phyloP scores from a whole-genome alignment of 805 yeast species.

The Babjeviella inositovora region DNA sequence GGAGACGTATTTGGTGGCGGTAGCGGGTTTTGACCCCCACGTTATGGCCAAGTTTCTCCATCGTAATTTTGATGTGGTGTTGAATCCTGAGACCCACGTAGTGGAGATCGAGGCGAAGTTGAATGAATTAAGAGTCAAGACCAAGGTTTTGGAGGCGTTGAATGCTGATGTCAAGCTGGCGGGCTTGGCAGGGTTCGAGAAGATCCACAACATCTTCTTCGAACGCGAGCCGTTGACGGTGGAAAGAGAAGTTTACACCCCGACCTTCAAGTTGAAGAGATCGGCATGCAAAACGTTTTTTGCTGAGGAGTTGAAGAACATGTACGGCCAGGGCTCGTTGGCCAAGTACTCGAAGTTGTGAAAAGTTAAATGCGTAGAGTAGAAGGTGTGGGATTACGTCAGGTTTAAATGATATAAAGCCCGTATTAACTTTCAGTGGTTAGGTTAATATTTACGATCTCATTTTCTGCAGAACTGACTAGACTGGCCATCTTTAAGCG shows the following conservation, averaged over 20 bases:
- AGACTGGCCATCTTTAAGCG: too few relatives aligned
- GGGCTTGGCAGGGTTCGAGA: constrained; percentile 47
- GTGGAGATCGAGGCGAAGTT: too few relatives aligned
- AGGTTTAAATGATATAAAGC: too few relatives aligned
- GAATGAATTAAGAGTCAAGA: constrained; percentile 11
- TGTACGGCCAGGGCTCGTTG: constrained; percentile 12
- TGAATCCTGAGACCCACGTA: too few relatives aligned
- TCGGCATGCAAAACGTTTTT: constrained; percentile 22
- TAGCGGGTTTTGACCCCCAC: constrained; percentile 42
- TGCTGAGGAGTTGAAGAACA: constrained; percentile 13
- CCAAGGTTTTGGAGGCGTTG: constrained; percentile 15
- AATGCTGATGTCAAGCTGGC: constrained; percentile 15
- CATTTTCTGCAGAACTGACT: too few relatives aligned
- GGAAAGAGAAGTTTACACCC: constrained; percentile 50
- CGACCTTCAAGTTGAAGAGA: constrained; percentile 39
- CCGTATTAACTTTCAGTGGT: too few relatives aligned
- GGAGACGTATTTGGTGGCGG: constrained; percentile 37
- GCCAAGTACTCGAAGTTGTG: too few relatives aligned
- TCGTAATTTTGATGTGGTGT: too few relatives aligned
- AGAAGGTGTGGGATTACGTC: too few relatives aligned
- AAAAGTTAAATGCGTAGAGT: too few relatives aligned
- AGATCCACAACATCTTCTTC: constrained; percentile 33
- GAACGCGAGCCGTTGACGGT: constrained; percentile 44
- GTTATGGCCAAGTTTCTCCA: too few relatives aligned
- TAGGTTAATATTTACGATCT: too few relatives aligned